Conservation (phyloP, 352 stramenopile species). For the Paralagenidium karlingii region DNA sequence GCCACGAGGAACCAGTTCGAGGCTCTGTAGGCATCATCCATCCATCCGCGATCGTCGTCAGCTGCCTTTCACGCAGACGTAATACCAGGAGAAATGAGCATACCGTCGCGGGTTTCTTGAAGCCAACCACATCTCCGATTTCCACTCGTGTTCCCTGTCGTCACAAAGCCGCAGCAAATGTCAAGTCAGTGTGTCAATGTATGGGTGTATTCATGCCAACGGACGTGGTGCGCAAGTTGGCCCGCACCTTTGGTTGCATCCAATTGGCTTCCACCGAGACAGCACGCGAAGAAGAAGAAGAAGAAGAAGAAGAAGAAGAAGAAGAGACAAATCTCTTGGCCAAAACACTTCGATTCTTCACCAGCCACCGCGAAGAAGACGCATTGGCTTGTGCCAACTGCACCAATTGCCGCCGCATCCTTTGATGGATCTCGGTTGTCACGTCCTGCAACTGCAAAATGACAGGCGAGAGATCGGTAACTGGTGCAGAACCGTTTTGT, state of each 20-base stretch:
- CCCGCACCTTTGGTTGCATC: background rate
- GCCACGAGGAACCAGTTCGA: constrained; percentile 39
- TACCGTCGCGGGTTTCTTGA: constrained; percentile 17
- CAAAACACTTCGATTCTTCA: no score
- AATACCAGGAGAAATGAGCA: background rate
- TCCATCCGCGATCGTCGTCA: no score
- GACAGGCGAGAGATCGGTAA: no score
- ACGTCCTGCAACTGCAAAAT: no score
- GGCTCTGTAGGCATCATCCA: constrained; percentile 16
- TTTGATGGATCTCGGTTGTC: no score
- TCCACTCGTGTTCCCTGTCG: constrained; percentile 25
- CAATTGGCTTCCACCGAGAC: background rate
- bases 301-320: no score
- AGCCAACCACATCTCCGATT: constrained; percentile 38
- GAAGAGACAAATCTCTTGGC: no score
- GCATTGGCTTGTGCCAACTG: no score
- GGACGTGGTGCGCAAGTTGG: background rate
- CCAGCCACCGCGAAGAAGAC: no score
- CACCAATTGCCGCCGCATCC: no score
- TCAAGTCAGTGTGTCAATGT: background rate
- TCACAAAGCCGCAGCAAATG: background rate
- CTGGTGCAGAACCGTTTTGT: no score
- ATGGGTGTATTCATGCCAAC: background rate
- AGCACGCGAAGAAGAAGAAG: background rate
- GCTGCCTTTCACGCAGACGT: background rate